Evolutionary conservation across 176 grass and related monocot species (phyloP).

Genomic region (Aegilops umbellulata): DNA sequence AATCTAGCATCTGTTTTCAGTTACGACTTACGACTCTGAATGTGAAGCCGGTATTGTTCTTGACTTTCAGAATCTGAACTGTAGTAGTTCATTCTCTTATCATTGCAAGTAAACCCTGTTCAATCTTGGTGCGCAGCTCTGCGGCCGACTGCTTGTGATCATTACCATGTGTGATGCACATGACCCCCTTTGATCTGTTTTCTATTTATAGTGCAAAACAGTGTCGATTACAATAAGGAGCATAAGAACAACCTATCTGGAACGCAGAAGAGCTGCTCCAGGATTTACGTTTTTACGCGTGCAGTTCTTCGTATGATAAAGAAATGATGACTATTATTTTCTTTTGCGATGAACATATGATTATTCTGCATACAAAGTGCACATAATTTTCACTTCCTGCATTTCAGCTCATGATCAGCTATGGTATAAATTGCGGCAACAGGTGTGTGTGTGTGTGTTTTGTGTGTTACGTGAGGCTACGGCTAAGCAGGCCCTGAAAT

Average conservation of each 20-base stretch:
- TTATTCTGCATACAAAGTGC: conserved; percentile 14
- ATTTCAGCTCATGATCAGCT: not conserved
- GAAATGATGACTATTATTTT: not conserved
- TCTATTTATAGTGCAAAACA: not conserved
- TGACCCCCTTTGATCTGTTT: not conserved
- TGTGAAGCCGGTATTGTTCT: not conserved
- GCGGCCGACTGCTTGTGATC: not conserved
- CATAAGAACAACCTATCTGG: not conserved
- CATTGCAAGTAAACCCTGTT: not conserved
- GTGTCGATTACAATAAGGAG: not conserved
- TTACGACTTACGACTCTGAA: not conserved
- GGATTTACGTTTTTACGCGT: not conserved
- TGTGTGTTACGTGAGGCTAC: conserved; percentile 54
- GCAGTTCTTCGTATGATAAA: not conserved
- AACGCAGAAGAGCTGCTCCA: not conserved
- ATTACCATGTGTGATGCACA: not conserved
- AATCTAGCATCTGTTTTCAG: not conserved
- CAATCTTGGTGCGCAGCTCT: not conserved
- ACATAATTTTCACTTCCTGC: not conserved
- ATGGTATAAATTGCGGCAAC: not conserved
- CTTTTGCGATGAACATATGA: not conserved
- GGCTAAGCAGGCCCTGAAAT: conserved; percentile 73
- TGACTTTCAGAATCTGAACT: conserved; percentile 16
- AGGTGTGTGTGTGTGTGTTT: too few species aligned
- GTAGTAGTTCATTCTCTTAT: not conserved